phyloP scores from a whole-genome alignment of 2,329 filamentous ascomycete species.

The Seiridium cupressi region DNA sequence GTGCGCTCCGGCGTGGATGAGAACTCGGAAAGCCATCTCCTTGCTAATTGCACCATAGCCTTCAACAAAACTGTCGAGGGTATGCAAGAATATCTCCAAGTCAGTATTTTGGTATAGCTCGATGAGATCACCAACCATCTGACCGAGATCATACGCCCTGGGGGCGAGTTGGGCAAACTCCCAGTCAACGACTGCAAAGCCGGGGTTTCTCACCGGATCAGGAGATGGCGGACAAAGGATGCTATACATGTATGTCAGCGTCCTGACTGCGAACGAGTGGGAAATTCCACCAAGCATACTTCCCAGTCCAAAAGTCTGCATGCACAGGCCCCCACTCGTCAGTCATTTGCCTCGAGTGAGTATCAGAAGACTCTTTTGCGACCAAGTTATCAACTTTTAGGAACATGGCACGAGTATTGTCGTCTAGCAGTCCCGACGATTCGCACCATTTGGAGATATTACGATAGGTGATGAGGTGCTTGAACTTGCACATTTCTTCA shows the following conservation, averaged over 20 bases:
- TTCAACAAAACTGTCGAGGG: conserved; percentile 31
- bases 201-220: background rate
- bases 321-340: conserved; percentile 29
- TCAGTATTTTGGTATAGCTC: conserved; percentile 25
- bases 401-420: conserved; percentile 21
- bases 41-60: conserved; percentile 33
- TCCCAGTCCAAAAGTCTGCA: conserved; percentile 41
- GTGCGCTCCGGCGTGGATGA: conserved; percentile 39
- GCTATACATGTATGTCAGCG: background rate
- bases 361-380: conserved; percentile 1
- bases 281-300: conserved; percentile 26
- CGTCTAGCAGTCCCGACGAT: conserved; percentile 28
- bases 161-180: conserved; percentile 36
- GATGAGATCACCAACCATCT: conserved; percentile 40
- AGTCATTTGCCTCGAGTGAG: background rate
- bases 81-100: conserved; percentile 27
- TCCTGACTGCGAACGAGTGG: too few species aligned
- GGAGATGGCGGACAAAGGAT: background rate
- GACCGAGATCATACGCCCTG: conserved; percentile 37
- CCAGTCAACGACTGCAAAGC: conserved; percentile 40
- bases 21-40: conserved; percentile 34
- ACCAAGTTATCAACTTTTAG: conserved; percentile 20
- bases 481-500: conserved; percentile 31
- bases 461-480: conserved; percentile 35
- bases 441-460: conserved; percentile 29